Evolutionary conservation across 1,139 yeast species (phyloP), one percentile per base, ranked within the genome.

Genomic region (Kluyveromyces sp.): DNA sequence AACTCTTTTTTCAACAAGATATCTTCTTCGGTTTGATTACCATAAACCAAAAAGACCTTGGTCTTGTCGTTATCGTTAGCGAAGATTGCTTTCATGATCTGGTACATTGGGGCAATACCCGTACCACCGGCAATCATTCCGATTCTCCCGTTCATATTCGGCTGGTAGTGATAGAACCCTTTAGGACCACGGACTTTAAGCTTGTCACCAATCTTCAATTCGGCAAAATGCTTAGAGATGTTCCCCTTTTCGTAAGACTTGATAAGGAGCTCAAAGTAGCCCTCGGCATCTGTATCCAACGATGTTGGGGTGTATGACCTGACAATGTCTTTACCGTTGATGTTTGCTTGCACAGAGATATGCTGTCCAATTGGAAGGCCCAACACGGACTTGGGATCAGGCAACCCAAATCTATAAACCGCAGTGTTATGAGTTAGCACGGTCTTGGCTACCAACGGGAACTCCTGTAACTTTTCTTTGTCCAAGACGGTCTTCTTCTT

Each of bases 321-420:
- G 43, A 86, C 80, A 46, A 89, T 74, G 59, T 86, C 94, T 69
- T 87, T 87, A 47, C 84, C 96, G 53, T 77, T 74, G 56, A 83
- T 77, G 40, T 68, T 71, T 37, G 95, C 92, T 30, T 81, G 78
- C 56, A 86, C 79, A 39, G 85, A 75, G 58, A 88, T 81, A 63
- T 88, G 96, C 69, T 92, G 97, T 44, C 98, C 98, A 60, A 88
- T 84, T 45, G 97, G 97, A 55, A 92, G 75, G 6, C 96, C 96
- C 49, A 92, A 74, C 41, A 79, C 71, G 62, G 85, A 94, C 41
- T 78, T 72, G 33, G 82, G 73, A 49, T 75, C 74, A 43, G 96
- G 95, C 56, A 92, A 76, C 2, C 85, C 89, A 60, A 92, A 88
- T 60, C 94, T 76, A 66, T 85, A 89, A 47, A 87, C 69, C 44